Base-by-base conservation (phyloP, 805 yeast genomes). In the Priceomyces haplophilus region DNA sequence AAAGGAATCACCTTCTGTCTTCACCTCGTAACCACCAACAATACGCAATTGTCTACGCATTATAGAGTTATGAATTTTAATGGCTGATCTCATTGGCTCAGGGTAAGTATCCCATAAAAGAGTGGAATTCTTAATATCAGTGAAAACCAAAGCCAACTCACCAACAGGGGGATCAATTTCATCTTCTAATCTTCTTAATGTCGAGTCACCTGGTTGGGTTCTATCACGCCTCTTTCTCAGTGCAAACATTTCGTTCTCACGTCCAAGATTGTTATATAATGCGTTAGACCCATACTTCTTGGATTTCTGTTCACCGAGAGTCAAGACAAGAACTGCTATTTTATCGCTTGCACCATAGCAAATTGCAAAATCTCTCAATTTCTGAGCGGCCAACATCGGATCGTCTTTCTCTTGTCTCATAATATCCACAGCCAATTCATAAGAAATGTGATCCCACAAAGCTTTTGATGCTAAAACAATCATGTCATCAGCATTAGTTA, bases 1-100 rank as follows among this genome's bases (percentile, higher is more conserved):
- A 54, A 93, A 93, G 0, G 99, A 96, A 73, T 93, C 99, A 58
- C 99, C 99, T 79, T 93, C 99, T 1, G 97, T 93, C 61, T 93
- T 93, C 20, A 93, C 99, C 62, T 93, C 99, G 60, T 93, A 93
- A 2, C 99, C 99, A 27, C 98, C 97, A 58, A 87, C 88, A 37
- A 90, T 83, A 52, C 97, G 78, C 48, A 93, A 67, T 52, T 88
- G 95, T 38, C 98, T 78, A 57, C 99, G 80, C 99, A 93, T 93
- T 23, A 93, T 79, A 17, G 87, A 79, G 59, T 93, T 93, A 64
- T 93, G 99, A 3, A 88, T 85, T 64, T 89, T 88, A 57, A 93
- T 93, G 0, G 99, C 98, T 2, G 96, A 83, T 61, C 97, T 74
- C 99, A 93, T 93, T 0, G 97, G 95, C 40, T 80, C 79, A 2